A percentile compares a stretch with the other conserved stretches of the same genome.
Evolutionary conservation across 2,329 filamentous ascomycete species (phyloP).

Genomic region (Pyrenophora teres): DNA sequence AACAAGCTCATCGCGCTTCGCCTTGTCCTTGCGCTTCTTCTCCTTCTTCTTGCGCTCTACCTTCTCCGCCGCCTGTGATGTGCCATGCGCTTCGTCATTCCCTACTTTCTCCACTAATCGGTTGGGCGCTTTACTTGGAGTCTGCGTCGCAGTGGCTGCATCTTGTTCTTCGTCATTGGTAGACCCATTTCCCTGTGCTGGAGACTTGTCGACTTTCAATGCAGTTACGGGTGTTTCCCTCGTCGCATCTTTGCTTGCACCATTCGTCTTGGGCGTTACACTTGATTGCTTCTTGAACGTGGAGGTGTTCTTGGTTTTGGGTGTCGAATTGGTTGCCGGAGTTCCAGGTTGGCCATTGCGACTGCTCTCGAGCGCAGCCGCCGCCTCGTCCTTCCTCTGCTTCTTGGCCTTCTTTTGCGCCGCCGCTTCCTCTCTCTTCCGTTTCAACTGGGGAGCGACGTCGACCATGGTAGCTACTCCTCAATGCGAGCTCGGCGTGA

Average conservation of each 20-base stretch:
- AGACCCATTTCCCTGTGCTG: constrained; percentile 1
- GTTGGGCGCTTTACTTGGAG: neutral
- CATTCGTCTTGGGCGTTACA: constrained; percentile 18
- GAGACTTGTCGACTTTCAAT: constrained; percentile 13
- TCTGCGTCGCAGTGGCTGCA: constrained; percentile 2
- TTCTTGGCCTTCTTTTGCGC: constrained; percentile 39
- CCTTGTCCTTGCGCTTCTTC: constrained; percentile 7
- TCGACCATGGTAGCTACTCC: constrained; percentile 30
- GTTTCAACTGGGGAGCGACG: constrained; percentile 34
- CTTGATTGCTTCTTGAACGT: constrained; percentile 17
- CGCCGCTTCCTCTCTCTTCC: constrained; percentile 36
- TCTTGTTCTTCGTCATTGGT: neutral
- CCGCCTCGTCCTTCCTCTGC: constrained; percentile 31
- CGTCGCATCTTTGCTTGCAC: constrained; percentile 11
- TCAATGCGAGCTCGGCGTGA: neutral
- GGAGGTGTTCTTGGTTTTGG: constrained; percentile 17
- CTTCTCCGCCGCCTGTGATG: constrained; percentile 12
- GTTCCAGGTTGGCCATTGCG: constrained; percentile 21
- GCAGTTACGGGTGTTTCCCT: constrained; percentile 11
- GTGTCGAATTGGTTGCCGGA: constrained; percentile 17
- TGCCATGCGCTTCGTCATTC: neutral
- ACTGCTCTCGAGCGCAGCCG: constrained; percentile 13
- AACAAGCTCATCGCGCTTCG: constrained; percentile 3
- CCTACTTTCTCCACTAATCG: neutral
- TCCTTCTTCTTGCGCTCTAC: constrained; percentile 17